Conservation (phyloP, 2,329 filamentous ascomycete genomes). For the Diaporthe sp. region DNA sequence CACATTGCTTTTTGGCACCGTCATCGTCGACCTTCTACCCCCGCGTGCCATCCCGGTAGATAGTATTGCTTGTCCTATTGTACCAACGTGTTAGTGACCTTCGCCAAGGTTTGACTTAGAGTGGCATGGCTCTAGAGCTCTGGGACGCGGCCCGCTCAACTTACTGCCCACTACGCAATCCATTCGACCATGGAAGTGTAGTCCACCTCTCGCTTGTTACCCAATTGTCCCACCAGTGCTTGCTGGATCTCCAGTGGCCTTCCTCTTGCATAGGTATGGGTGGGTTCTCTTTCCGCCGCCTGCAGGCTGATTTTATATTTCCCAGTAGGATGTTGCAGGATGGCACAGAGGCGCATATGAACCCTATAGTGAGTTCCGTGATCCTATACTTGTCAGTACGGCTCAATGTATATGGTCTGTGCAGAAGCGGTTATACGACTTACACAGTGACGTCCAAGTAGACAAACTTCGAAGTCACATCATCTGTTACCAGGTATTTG, state of each 20-base stretch:
- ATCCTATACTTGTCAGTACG: neutral
- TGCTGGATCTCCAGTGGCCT: neutral
- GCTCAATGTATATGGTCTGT: too few relatives aligned
- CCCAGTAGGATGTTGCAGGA: conserved; percentile 15
- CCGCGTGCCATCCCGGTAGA: neutral
- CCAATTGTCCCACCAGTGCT: conserved; percentile 18
- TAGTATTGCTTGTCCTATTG: conserved; percentile 15
- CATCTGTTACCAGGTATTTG: neutral
- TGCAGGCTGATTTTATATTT: neutral
- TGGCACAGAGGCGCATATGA: conserved; percentile 20
- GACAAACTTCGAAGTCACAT: neutral
- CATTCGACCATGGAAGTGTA: neutral
- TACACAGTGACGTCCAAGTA: neutral
- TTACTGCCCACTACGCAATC: neutral
- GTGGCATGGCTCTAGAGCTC: neutral
- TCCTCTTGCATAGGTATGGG: neutral
- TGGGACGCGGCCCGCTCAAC: neutral
- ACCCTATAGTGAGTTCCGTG: conserved; percentile 5
- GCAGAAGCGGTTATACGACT: neutral
- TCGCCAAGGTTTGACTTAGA: conserved; percentile 6
- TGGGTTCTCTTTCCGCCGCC: neutral
- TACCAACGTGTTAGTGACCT: conserved; percentile 1
- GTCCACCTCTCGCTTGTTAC: neutral
- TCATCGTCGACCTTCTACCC: neutral
- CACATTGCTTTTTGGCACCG: neutral